Evolutionary conservation across 148 eudicot species (phyloP).

Genomic region (Heliamphora exappendiculata): DNA sequence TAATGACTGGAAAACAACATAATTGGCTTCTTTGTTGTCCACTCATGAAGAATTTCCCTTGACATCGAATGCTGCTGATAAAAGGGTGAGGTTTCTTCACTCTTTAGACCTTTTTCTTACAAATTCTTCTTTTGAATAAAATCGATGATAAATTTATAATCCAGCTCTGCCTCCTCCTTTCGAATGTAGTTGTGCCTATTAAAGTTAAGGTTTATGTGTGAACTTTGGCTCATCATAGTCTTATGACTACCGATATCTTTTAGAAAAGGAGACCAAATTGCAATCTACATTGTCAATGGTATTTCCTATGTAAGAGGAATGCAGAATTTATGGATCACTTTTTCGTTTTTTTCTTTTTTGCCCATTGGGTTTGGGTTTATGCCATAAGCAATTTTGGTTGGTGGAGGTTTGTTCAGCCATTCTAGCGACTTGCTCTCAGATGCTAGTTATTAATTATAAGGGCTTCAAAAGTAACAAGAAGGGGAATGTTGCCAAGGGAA

Average conservation of each 20-base stretch:
- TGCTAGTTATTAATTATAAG: neutral
- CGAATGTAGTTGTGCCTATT: neutral
- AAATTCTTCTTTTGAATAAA: no score
- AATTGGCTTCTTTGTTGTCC: no score
- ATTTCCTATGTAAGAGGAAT: neutral
- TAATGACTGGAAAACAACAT: no score
- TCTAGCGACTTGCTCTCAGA: neutral
- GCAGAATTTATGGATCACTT: neutral
- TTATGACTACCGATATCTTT: neutral
- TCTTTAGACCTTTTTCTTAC: no score
- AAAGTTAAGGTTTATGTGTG: neutral
- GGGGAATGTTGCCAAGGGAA: no score
- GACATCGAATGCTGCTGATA: no score
- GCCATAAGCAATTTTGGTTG: neutral
- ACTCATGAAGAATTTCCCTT: no score
- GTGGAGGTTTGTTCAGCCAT: neutral
- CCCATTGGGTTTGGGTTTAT: neutral
- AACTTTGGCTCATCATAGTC: neutral
- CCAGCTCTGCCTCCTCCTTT: no score
- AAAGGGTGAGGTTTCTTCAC: no score
- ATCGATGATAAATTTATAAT: no score
- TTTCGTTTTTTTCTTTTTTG: no score
- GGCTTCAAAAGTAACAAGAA: no score
- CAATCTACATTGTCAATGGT: neutral
- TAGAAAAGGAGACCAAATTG: neutral